These are phyloP conservation scores for Nemophila menziesii DNA, from an alignment of 257 asterid species.

Conservation along the genomic window DNA sequence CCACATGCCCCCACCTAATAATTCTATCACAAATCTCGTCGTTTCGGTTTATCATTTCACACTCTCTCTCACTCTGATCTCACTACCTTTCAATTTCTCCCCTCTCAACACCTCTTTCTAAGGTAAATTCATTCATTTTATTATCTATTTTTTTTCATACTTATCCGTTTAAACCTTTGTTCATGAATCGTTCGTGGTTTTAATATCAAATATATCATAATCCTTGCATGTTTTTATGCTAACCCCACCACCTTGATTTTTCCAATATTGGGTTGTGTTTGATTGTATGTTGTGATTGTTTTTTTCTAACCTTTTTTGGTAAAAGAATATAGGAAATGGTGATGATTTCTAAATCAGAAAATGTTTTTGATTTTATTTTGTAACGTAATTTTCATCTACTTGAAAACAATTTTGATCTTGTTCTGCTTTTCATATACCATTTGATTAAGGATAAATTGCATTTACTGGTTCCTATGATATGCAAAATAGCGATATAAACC, in stretches of 20 bases:
- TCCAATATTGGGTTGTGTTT: neutral
- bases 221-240: conserved; percentile 3
- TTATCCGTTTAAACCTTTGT: neutral
- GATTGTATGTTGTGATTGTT: neutral
- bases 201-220: neutral
- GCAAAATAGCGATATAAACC: too few species aligned
- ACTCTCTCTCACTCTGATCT: neutral
- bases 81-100: neutral
- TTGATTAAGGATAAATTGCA: too few species aligned
- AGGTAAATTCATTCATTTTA: neutral
- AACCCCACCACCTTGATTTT: neutral
- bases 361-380: too few species aligned
- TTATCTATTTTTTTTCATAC: neutral
- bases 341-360: too few species aligned
- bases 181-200: neutral
- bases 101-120: neutral
- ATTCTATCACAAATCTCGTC: neutral
- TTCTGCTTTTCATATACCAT: too few species aligned
- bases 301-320: too few species aligned
- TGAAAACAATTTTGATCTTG: too few species aligned
- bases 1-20: neutral
- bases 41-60: neutral
- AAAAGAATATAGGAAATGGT: too few species aligned
- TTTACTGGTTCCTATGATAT: too few species aligned
- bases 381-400: too few species aligned